Percentiles rank a stretch among this genome's conserved stretches.
Conservation (phyloP, 768 basidiomycete species). For the Cyathus striatus region DNA sequence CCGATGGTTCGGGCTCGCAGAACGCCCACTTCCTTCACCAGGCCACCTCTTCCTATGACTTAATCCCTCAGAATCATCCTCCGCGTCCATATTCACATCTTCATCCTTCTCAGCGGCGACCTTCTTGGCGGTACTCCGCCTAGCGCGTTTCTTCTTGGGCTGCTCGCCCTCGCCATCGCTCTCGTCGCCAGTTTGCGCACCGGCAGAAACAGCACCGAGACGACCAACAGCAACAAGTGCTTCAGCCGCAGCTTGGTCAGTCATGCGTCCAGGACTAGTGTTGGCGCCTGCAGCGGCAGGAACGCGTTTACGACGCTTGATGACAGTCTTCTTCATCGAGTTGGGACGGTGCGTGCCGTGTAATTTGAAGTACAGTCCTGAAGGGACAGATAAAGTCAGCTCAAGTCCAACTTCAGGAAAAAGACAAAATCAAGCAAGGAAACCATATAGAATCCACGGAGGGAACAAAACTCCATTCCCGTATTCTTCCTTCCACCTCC, state of each 20-base stretch:
- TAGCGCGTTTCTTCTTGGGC: constrained; percentile 56
- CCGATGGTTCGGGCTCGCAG: constrained; percentile 29
- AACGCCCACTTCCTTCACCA: constrained; percentile 25
- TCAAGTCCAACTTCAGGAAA: constrained; percentile 5
- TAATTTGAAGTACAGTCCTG: constrained; percentile 96
- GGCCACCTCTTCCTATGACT: constrained; percentile 21
- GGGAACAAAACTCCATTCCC: too few species aligned
- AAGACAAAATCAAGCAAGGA: too few species aligned
- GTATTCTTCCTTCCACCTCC: too few species aligned
- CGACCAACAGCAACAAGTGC: constrained; percentile 82
- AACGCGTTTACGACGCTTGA: constrained; percentile 96
- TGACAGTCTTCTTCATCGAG: constrained; percentile 98
- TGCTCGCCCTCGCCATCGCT: constrained; percentile 43
- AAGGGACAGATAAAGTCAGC: constrained; percentile 9
- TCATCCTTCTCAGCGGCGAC: constrained; percentile 30
- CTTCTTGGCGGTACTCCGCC: constrained; percentile 22
- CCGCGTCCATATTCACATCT: constrained; percentile 47
- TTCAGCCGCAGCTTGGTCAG: constrained; percentile 87
- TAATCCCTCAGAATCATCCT: constrained; percentile 21
- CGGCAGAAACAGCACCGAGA: constrained; percentile 27
- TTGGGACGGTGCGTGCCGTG: constrained; percentile 96
- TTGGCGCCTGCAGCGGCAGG: constrained; percentile 71
- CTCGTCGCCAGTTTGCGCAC: constrained; percentile 25
- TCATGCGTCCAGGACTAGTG: constrained; percentile 32
- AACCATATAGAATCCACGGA: too few species aligned